Evolutionary conservation across 73 alveolate genomes (phyloP), one percentile per base, ranked within the genome.

Genomic region (Paramecium sexaurelia): DNA sequence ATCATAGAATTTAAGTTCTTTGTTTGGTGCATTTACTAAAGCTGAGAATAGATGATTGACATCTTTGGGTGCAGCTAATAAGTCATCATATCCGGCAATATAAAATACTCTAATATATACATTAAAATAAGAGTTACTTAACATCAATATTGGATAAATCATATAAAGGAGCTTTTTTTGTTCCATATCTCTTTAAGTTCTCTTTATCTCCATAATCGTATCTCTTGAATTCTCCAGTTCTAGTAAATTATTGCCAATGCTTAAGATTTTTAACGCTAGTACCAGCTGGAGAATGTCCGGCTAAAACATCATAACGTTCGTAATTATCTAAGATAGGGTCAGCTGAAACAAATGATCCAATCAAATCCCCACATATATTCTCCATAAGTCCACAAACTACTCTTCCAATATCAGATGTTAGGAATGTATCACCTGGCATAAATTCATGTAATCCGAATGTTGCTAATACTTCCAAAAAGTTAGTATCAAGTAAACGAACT

Each of bases 241-340:
- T 40, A 29, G 51, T 35, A 27, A 95, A 71, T 84, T 96, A 93
- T 73, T 92, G 75, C 92, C 97, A 98, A 92, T 97, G 99, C 56
- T 85, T 87, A 17, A 98, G 55, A 85, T 95, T 94, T 85, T 97
- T 94, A 37, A 95, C 89, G n/a, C 98, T 92, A 32, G 99, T 97
- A 32, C 99, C 99, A 37, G 98, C 98, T 0, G 99, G 99, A 68
- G 94, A 98, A 94, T 97, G 99, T 75, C 98, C 97, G 19, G 92
- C 41, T 41, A 92, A 95, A 13, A 85, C 97, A 26, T 93, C 95
- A 90, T 88, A 78, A 22, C 96, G 41, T 1, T 69, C 95, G 39
- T 87, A 85, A 51, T 93, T 91, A 40, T 93, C 95, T 3, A 85
- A 22, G 17, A 55, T n/a, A 33, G 86, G 92, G 20, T 93, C 95